These are phyloP conservation scores for Globisporangium uncinulatum DNA, from an alignment of 352 stramenopile genomes.

Conservation along the genomic window DNA sequence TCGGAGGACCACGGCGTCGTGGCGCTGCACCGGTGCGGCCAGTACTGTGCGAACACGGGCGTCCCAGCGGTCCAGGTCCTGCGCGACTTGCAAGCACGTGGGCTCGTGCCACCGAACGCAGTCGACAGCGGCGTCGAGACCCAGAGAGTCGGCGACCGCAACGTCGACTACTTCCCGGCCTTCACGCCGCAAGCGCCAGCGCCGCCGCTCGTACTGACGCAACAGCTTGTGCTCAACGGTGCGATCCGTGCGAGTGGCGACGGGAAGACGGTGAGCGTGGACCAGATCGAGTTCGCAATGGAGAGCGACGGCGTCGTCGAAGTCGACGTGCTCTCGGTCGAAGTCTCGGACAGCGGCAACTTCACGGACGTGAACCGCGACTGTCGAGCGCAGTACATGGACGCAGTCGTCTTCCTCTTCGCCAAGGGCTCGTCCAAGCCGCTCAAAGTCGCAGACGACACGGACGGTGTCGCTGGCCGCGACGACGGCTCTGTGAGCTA, in stretches of 20 bases:
- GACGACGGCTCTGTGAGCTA: slow-evolving; percentile 45
- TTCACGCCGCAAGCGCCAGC: slow-evolving; percentile 25
- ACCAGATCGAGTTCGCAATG: slow-evolving; percentile 47
- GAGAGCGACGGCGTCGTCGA: slow-evolving; percentile 32
- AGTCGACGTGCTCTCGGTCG: slow-evolving; percentile 54
- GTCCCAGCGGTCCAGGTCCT: slow-evolving; percentile 43
- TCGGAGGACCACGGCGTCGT: slow-evolving; percentile 47
- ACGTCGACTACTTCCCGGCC: slow-evolving; percentile 29
- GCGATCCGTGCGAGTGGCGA: slow-evolving; percentile 22
- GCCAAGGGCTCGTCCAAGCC: slow-evolving; percentile 19
- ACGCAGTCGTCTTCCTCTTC: slow-evolving; percentile 60
- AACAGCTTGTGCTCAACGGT: slow-evolving; percentile 20
- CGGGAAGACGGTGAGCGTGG: slow-evolving; percentile 27
- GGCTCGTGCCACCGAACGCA: slow-evolving; percentile 19
- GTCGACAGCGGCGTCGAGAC: slow-evolving; percentile 33
- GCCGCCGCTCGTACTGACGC: slow-evolving; percentile 9
- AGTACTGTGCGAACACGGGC: slow-evolving; percentile 50
- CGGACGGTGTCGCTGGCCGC: slow-evolving; percentile 11
- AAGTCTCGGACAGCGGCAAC: slow-evolving; percentile 45
- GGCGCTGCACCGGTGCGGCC: slow-evolving; percentile 64
- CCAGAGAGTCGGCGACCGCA: slow-evolving; percentile 6
- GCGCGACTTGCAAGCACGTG: slow-evolving; percentile 24
- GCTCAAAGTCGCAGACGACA: slow-evolving; percentile 40
- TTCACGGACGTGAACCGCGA: slow-evolving; percentile 64
- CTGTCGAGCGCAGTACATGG: slow-evolving; percentile 49